Conservation (phyloP, 2,329 filamentous ascomycete species). For the Scytalidium sp. region DNA sequence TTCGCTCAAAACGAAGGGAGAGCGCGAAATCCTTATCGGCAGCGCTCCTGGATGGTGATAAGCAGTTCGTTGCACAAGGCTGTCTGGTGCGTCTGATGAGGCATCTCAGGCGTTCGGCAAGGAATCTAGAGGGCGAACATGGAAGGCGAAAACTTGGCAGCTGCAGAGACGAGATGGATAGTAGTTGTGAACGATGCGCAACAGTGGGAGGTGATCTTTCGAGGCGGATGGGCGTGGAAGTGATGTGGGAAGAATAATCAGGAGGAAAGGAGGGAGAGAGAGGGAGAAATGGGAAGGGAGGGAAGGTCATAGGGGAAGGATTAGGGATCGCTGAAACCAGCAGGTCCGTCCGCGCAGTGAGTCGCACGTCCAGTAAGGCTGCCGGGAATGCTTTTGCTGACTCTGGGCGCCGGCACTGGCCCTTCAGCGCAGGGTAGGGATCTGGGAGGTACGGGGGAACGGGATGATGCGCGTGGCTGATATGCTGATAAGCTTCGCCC, state of each 20-base stretch:
- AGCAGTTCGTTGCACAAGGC: slow-evolving; percentile 11
- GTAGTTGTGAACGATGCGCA: no score
- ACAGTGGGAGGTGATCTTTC: background rate
- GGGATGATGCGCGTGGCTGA: slow-evolving; percentile 1
- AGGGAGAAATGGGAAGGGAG: background rate
- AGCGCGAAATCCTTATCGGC: slow-evolving; percentile 7
- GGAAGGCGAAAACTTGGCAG: background rate
- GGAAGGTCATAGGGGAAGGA: background rate
- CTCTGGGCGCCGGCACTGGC: no score
- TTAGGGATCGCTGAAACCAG: background rate
- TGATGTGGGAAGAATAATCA: background rate
- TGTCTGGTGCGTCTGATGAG: slow-evolving; percentile 13
- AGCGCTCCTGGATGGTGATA: slow-evolving; percentile 8
- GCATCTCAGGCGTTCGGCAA: slow-evolving; percentile 10
- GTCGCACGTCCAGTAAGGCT: no score
- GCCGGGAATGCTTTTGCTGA: no score
- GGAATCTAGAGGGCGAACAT: background rate
- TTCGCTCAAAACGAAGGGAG: background rate
- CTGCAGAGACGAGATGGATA: background rate
- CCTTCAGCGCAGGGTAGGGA: background rate
- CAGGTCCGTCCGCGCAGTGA: no score
- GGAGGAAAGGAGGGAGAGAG: background rate
- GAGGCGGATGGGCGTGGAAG: background rate
- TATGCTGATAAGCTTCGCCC: background rate
- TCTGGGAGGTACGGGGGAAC: background rate